phyloP scores from a whole-genome alignment of 1,284 basidiomycete species.

The Ustilago loliicola region DNA sequence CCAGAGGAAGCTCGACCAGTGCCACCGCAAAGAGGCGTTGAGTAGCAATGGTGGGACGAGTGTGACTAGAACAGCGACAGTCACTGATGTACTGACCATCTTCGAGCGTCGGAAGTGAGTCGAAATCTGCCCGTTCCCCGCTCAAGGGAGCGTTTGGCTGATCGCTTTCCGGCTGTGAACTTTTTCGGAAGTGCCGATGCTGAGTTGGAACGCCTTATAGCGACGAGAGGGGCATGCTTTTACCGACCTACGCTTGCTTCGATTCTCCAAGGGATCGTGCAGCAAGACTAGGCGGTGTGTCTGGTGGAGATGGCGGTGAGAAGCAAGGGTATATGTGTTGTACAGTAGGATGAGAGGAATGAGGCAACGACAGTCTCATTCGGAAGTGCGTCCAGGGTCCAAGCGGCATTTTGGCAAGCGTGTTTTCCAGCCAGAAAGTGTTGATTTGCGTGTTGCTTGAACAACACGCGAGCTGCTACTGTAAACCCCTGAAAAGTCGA shows the following conservation, averaged over 20 bases:
- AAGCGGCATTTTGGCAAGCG: slow-evolving; percentile 12
- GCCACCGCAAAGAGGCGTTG: slow-evolving; percentile 23
- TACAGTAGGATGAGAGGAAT: neutral
- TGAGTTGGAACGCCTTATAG: neutral
- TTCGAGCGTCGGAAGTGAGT: neutral
- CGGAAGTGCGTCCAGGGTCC: slow-evolving; percentile 20
- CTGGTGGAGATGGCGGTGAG: neutral
- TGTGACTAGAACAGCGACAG: slow-evolving; percentile 14
- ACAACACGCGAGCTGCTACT: slow-evolving; percentile 3
- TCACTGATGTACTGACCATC: slow-evolving; percentile 17
- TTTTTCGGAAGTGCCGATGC: neutral
- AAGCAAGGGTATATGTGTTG: neutral
- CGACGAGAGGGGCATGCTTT: neutral
- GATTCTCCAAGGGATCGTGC: neutral
- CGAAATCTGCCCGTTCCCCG: neutral
- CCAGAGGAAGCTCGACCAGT: slow-evolving; percentile 38
- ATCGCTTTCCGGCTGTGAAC: neutral
- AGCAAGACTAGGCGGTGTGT: neutral
- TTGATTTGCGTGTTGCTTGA: slow-evolving; percentile 9
- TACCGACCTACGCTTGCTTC: neutral
- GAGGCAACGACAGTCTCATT: neutral
- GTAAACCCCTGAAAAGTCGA: slow-evolving; percentile 5
- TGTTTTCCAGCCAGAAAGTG: slow-evolving; percentile 5
- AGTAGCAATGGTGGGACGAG: slow-evolving; percentile 37
- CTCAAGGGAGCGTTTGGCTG: neutral